phyloP scores from a whole-genome alignment of 805 yeast species.

The Candida fluviatilis region DNA sequence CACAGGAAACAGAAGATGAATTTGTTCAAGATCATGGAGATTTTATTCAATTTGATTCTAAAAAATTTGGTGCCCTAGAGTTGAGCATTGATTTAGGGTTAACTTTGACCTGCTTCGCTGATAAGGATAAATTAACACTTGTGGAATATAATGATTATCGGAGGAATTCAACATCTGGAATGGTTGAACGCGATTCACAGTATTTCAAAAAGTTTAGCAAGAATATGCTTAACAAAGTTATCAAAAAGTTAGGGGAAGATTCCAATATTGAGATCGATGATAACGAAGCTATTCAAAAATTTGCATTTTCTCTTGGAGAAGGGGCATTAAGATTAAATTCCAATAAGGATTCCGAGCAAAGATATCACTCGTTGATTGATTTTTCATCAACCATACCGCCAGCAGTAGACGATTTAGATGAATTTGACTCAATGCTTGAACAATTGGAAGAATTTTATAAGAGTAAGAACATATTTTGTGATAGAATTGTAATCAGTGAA shows the following conservation, averaged over 20 bases:
- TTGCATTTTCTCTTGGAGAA: slow-evolving; percentile 25
- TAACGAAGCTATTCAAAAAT: slow-evolving; percentile 18
- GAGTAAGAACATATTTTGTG: slow-evolving; percentile 17
- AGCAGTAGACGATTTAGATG: slow-evolving; percentile 20
- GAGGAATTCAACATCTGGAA: background rate
- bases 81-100: slow-evolving; percentile 13
- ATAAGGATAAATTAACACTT: slow-evolving; percentile 1
- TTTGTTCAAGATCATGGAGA: slow-evolving; percentile 8
- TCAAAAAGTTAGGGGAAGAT: background rate
- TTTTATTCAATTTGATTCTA: slow-evolving; percentile 1
- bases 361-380: slow-evolving; percentile 15
- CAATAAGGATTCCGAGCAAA: background rate
- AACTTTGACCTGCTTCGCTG: slow-evolving; percentile 9
- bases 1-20: slow-evolving; percentile 3
- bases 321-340: slow-evolving; percentile 9
- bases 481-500: slow-evolving; percentile 2
- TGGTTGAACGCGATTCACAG: slow-evolving; percentile 1
- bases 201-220: slow-evolving; percentile 5
- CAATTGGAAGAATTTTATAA: slow-evolving; percentile 27
- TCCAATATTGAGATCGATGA: background rate
- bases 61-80: slow-evolving; percentile 14
- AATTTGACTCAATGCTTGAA: slow-evolving; percentile 36
- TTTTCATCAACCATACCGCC: slow-evolving; percentile 20
- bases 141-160: slow-evolving; percentile 1
- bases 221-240: background rate